phyloP scores from a whole-genome alignment of 2,329 filamentous ascomycete species.

The Chrysoporthe puriensis region DNA sequence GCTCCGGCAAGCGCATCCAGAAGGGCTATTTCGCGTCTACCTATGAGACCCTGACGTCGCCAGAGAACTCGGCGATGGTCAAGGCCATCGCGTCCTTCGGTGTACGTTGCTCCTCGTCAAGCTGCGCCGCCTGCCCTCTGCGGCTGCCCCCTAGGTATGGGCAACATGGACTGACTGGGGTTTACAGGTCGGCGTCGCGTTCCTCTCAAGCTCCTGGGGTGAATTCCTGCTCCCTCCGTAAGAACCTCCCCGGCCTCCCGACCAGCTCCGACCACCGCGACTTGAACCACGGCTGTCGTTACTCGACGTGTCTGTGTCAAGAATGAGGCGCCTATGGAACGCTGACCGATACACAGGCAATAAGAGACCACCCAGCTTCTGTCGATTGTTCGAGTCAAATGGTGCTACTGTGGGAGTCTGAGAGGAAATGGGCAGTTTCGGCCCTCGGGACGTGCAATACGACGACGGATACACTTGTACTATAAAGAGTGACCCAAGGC shows the following conservation, averaged over 20 bases:
- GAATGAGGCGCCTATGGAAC: too few relatives aligned
- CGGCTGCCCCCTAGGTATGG: background rate
- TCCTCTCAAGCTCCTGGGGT: conserved; percentile 62
- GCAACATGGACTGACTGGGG: background rate
- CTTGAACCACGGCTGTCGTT: background rate
- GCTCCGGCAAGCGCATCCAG: conserved; percentile 46
- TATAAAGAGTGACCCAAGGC: background rate
- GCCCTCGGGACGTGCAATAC: background rate
- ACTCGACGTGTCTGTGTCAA: too few relatives aligned
- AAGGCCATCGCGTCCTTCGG: conserved; percentile 64
- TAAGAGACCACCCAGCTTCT: background rate
- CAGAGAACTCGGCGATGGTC: conserved; percentile 67
- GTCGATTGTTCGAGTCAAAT: background rate
- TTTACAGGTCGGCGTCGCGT: conserved; percentile 58
- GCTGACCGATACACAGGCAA: conserved; percentile 4
- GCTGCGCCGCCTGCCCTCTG: background rate
- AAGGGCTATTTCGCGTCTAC: conserved; percentile 56
- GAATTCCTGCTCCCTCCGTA: conserved; percentile 60
- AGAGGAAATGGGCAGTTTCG: background rate
- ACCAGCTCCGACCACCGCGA: background rate
- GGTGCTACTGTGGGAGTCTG: background rate
- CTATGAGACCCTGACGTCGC: conserved; percentile 61
- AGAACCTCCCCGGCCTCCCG: conserved; percentile 2
- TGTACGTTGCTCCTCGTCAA: conserved; percentile 45
- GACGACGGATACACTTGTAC: background rate